Base-by-base conservation (phyloP, 2,329 filamentous ascomycete species). In the Aureobasidium lini region DNA sequence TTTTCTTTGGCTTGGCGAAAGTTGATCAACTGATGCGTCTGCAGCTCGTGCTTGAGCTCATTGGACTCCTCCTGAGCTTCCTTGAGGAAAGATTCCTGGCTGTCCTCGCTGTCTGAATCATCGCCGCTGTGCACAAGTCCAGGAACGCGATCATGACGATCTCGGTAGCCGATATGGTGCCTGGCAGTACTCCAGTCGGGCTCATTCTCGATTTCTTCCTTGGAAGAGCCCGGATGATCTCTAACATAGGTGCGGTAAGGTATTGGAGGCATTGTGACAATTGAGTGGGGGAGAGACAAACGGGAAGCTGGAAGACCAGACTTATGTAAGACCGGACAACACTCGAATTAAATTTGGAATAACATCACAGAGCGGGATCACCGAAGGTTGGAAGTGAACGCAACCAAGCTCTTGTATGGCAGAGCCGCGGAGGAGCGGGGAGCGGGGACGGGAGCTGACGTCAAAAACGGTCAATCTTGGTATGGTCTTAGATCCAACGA, bases 101-200 rank as follows among this genome's bases (percentile, higher is more conserved):
- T 62, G 39, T 56, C 39, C 4, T 56, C 52, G 16, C 52, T 56
- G 3, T 56, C 52, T 2, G 39, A 66, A 40, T 68, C 66, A 39
- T 69, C 65, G 5, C 68, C 69, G 40, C 68, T 64, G 29, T 74
- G 70, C 11, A 73, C 75, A 7, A 76, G 63, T 5, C 76, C 77
- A 4, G 75, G 71, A 3, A 70, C 57, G 5, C 74, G 70, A 47
- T 73, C 69, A 39, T 72, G 64, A 1, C 64, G 60, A 54, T 77
- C 73, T 42, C 66, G 69, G 65, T 69, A 74, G 1, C 76, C 76
- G 40, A 77, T 67, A 6, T 71, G 71, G 58, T 78, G 74, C 61
- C 75, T 73, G 1, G 67, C 68, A 0, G 62, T 61, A 13, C 62
- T 63, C 76, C 77, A 79, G 46, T 77, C 67, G 1, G 76, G 76